Conservation (phyloP, 345 rosid genomes). For the Psidium guajava region DNA sequence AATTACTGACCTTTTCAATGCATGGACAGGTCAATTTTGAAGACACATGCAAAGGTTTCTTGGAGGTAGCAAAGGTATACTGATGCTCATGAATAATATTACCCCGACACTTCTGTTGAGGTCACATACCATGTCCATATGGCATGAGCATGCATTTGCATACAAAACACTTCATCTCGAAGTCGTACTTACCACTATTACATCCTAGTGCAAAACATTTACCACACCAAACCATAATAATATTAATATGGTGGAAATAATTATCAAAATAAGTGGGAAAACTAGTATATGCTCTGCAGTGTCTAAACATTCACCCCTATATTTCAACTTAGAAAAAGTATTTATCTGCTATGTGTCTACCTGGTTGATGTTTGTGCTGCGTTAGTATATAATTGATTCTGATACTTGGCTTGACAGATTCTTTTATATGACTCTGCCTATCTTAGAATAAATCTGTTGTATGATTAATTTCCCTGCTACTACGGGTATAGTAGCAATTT, state of each 20-base stretch:
- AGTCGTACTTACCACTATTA: not conserved
- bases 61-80: conserved; percentile 90
- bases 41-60: conserved; percentile 97
- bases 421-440: not conserved
- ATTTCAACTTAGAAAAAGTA: not conserved
- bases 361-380: not conserved
- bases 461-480: not conserved
- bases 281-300: not conserved
- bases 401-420: not conserved
- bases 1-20: not conserved
- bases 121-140: not conserved
- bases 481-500: not conserved
- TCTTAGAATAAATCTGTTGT: not conserved
- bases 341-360: not conserved
- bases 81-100: not conserved
- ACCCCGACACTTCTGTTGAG: not conserved
- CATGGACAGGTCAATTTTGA: conserved; percentile 76
- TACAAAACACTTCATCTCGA: not conserved
- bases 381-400: not conserved
- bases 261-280: not conserved
- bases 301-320: not conserved
- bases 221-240: not conserved
- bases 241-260: not conserved
- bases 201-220: not conserved
- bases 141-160: not conserved